Evolutionary conservation across 495 filamentous ascomycete species (phyloP), one percentile per base, ranked within the genome.

Genomic region (Glarea lozoyensis): DNA sequence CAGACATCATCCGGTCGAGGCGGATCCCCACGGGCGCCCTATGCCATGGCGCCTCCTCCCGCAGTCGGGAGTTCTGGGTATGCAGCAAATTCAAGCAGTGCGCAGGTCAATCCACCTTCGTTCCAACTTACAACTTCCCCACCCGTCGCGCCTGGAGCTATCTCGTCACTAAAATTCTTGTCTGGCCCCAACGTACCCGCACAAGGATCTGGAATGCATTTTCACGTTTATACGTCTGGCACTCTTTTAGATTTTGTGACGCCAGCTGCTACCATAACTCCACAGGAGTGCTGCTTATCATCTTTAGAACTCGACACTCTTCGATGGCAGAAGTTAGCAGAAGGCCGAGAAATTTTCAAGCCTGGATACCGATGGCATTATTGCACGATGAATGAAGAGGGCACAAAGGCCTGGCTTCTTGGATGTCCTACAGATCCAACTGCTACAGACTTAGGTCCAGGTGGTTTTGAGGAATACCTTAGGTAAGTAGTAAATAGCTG

Each of bases 371-470:
- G 88, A 37, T 97, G 93, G 93, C 90, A 96, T 60, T 98, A 98
- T 58, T 96, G 92, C 58, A 88, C 86, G 0, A 80, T 94, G 60
- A 88, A 95, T 57, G 78, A 92, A 48, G 81, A 88, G 42, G 88
- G 87, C 1, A 96, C 92, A 2, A 94, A 93, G 52, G 90, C 88
- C 9, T 98, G 94, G 87, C 66, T 98, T 6, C 71, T 98, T n/a
- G 92, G 92, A 16, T 94, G 88, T 56, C 81, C 81, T 7, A 84
- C 81, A 3, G 87, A 95, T 29, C 57, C 59, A 2, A 54, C 54
- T 10, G 56, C 60, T 10, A 66, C 60, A 20, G 72, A 78, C 27
- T 27, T 57, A 9, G 68, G 69, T 1, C 60, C 62, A 19, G 72
- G 70, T 30, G 69, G 69, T 7, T 64, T 73, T 36, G 88, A 94